Evolutionary conservation across 2,329 filamentous ascomycete genomes (phyloP).

Genomic region (Hyphodiscus sp.): DNA sequence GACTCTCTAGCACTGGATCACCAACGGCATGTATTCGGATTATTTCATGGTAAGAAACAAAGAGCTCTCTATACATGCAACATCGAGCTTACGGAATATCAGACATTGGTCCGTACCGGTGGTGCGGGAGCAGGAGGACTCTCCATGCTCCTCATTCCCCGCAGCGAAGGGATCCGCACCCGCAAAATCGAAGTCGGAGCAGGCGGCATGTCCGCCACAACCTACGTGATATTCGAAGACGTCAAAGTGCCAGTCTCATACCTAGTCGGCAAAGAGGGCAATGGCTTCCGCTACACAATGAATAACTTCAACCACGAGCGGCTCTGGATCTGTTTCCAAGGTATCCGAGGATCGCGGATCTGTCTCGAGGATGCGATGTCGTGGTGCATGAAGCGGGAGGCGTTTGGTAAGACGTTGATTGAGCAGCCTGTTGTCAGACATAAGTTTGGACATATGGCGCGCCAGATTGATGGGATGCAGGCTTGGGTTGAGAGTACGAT

Average conservation of each 20-base stretch:
- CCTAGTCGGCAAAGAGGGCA: constrained; percentile 45
- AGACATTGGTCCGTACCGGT: constrained; percentile 66
- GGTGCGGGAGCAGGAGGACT: constrained; percentile 63
- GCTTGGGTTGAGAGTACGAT: constrained; percentile 54
- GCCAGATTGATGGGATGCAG: constrained; percentile 51
- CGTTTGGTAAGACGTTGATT: constrained; percentile 51
- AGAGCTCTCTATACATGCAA: no score
- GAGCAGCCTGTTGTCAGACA: constrained; percentile 51
- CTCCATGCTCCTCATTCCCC: constrained; percentile 65
- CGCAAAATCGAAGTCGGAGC: constrained; percentile 55
- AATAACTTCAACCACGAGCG: constrained; percentile 52
- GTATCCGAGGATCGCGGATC: constrained; percentile 48
- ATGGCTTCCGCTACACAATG: constrained; percentile 51
- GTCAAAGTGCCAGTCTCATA: constrained; percentile 46
- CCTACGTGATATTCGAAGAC: constrained; percentile 47
- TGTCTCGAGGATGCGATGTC: constrained; percentile 44
- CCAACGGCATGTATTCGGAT: constrained; percentile 69
- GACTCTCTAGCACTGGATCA: constrained; percentile 56
- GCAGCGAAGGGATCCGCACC: constrained; percentile 56
- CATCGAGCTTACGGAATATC: constrained; percentile 22
- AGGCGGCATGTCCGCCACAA: constrained; percentile 51
- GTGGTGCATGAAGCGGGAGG: constrained; percentile 43
- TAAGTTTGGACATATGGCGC: constrained; percentile 50
- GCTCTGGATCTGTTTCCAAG: constrained; percentile 48
- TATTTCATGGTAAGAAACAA: constrained; percentile 51